Base-by-base conservation (phyloP, 139 green algal species). In the Picochlorum sp. region DNA sequence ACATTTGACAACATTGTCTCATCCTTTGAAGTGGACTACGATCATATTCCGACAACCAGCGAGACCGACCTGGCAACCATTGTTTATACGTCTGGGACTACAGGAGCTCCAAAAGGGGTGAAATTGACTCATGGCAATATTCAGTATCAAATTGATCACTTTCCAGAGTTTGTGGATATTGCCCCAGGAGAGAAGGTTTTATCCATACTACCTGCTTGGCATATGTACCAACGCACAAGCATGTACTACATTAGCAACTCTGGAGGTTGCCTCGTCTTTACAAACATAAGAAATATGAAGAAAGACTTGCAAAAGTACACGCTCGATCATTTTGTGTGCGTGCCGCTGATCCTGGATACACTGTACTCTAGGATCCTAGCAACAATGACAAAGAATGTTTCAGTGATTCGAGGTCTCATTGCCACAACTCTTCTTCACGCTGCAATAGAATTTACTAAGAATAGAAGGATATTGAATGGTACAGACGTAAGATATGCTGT, bases 331-430 rank as follows among this genome's bases (percentile, higher is more conserved):
- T 90, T 97, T 65, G 79, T 97, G 24, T 92, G 83, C 49, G 91
- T 97, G 30, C 91, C 91, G 0, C 77, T 97, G 38, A 86, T 97
- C 13, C 84, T 97, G 45, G 90, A 96, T 57, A 89, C 85, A 3
- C 76, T 97, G 32, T 74, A 95, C 78, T 63, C 65, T 18, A 80
- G 83, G 71, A 81, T 94, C n/a, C 66, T 84, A 56, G 50, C 61
- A 14, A 83, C 78, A 52, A 72, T 96, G 21, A 41, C 34, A 1
- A 76, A 75, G 28, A 58, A 76, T 26, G 78, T 76, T 2, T 66
- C 69, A 4, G 20, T 57, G 0, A 32, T 73, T 14, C 77, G 86
- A 38, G 67, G 74, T 1, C 30, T 58, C 10, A 47, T 94, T 23
- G 84, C 82, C 2, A 44, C 7, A 1, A 34, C 67, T 16, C 64